Evolutionary conservation across 148 eudicot genomes (phyloP).

Genomic region (Cornus florida): DNA sequence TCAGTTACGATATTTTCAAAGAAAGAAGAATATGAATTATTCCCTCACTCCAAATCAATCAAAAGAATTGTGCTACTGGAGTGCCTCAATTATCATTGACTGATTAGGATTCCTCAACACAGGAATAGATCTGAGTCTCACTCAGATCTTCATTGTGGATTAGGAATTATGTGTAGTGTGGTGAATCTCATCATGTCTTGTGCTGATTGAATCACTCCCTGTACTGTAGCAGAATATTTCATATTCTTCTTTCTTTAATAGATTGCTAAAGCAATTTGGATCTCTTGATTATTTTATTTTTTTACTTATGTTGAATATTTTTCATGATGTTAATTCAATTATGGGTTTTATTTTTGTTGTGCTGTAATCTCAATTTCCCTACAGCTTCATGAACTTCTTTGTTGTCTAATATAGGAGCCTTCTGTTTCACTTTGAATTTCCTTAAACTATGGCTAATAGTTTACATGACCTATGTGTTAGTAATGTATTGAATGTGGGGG

Average conservation of each 20-base stretch:
- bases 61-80: too few relatives aligned
- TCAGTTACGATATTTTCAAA: too few relatives aligned
- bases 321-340: neutral
- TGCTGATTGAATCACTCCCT: neutral
- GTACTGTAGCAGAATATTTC: neutral
- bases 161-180: too few relatives aligned
- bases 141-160: too few relatives aligned
- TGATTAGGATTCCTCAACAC: too few relatives aligned
- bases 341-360: neutral
- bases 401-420: neutral
- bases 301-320: neutral
- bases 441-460: neutral
- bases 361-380: neutral
- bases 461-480: neutral
- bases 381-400: neutral
- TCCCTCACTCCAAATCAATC: too few relatives aligned
- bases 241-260: neutral
- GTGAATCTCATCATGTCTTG: too few relatives aligned
- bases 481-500: too few relatives aligned
- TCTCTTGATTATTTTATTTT: neutral
- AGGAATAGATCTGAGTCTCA: too few relatives aligned
- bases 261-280: neutral
- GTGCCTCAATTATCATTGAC: too few relatives aligned
- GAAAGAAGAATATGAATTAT: too few relatives aligned
- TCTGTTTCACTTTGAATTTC: neutral